A percentile compares a stretch with the other conserved stretches of the same genome.
Conservation (phyloP, 306 rosid genomes). For the Prinsepia uniflora region DNA sequence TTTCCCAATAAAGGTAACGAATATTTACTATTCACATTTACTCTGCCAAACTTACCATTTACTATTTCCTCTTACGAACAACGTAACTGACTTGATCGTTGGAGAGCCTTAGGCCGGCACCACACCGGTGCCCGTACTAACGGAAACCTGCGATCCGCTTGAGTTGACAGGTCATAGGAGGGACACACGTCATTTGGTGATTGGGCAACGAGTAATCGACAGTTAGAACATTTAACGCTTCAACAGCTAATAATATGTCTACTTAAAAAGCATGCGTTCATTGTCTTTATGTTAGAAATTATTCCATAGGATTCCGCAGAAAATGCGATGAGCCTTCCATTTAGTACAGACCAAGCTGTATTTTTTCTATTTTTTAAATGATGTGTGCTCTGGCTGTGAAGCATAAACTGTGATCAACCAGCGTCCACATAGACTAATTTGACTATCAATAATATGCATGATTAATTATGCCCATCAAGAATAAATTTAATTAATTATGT, state of each 20-base stretch:
- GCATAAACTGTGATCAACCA: constrained; percentile 35
- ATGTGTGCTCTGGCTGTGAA: constrained; percentile 25
- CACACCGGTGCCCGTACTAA: no score
- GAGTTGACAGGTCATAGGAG: no score
- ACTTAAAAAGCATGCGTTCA: constrained; percentile 3
- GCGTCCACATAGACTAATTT: constrained; percentile 32
- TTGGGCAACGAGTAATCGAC: no score
- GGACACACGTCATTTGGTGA: no score
- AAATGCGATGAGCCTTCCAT: background rate
- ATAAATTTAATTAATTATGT: background rate
- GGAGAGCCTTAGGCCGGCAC: no score
- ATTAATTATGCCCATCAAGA: background rate
- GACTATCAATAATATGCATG: constrained; percentile 18
- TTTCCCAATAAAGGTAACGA: no score
- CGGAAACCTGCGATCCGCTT: no score
- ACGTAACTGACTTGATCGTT: no score
- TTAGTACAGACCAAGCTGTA: background rate
- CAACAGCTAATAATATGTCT: constrained; percentile 1
- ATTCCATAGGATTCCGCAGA: background rate
- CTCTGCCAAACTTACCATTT: no score
- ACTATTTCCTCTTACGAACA: no score
- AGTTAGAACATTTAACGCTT: no score
- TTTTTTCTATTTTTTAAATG: constrained; percentile 23
- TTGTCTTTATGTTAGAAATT: constrained; percentile 14
- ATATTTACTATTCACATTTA: no score